Evolutionary conservation across 2,329 filamentous ascomycete genomes (phyloP), one percentile per base, ranked within the genome.

Genomic region (Zarea fungicola): DNA sequence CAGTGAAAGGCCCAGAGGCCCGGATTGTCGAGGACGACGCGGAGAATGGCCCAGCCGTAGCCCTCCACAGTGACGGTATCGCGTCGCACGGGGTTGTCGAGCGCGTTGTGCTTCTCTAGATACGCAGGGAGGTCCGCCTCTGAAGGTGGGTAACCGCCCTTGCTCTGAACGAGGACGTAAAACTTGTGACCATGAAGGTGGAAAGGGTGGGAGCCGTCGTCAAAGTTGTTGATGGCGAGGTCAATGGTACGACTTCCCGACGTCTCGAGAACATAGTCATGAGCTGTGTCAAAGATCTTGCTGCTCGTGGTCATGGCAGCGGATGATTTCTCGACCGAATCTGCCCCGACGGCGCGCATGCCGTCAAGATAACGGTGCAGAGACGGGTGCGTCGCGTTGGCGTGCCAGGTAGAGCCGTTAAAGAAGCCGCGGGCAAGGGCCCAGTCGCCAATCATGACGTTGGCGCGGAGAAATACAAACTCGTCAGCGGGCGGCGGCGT

Each of bases 111-210:
- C 14, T 56, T 44, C n/a, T 52, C 22, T 1, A 68, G 52, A 14
- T 64, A 61, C 0, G 29, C 31, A 0, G 59, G 58, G 1, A 68
- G 42, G 1, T 61, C 60, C 0, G 52, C 48, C 0, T 55, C 53
- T 0, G 40, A 48, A 1, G 66, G 67, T 1, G 68, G 67, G 36
- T 70, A 70, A 1, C 67, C 67, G 3, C 57, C 59, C 0, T 50
- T 49, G 0, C 58, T 65, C 31, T 67, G 64, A 0, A 56, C 32
- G 1, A 69, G 56, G 32, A 77, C 65, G 55, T 78, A 78, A 63
- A 82, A 79, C 36, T 70, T 70, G 61, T 81, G 77, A 0, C 79
- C 79, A 61, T 84, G 83, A 0, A 85, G 66, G 62, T 85, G 81
- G 26, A 68, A 68, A 0, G 65, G 65, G 19, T 69, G 66, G 1